These are phyloP conservation scores for Sideroxylon spinosum DNA, from an alignment of 179 eudicot genomes.

Conservation along the genomic window DNA sequence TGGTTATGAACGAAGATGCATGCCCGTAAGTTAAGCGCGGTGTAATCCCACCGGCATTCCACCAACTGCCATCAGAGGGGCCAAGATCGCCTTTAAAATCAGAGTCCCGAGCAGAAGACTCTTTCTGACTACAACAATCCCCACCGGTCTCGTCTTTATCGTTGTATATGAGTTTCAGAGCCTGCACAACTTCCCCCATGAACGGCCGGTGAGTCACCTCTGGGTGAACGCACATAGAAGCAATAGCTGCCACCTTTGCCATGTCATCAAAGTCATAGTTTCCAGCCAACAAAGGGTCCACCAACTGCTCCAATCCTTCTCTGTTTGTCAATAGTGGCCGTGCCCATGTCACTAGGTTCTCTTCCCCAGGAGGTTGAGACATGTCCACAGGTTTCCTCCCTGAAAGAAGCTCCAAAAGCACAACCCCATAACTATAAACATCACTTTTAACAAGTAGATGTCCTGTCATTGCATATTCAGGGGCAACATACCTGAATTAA, in stretches of 20 bases:
- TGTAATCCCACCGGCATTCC: conserved; percentile 63
- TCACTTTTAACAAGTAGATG: conserved; percentile 95
- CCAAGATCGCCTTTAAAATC: conserved; percentile 63
- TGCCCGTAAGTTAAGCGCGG: conserved; percentile 63
- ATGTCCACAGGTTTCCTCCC: conserved; percentile 92
- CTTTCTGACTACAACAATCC: conserved; percentile 64
- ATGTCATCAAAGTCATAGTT: conserved; percentile 71
- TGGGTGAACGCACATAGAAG: conserved; percentile 92
- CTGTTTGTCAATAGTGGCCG: conserved; percentile 69
- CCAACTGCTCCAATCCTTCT: conserved; percentile 76
- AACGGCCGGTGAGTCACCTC: conserved; percentile 94
- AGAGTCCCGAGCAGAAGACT: conserved; percentile 69
- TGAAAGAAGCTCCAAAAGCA: conserved; percentile 80
- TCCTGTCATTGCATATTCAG: conserved; percentile 99
- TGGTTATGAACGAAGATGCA: conserved; percentile 71
- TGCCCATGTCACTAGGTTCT: conserved; percentile 96
- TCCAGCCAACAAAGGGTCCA: conserved; percentile 66
- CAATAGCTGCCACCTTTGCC: conserved; percentile 90
- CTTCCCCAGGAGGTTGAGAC: conserved; percentile 92
- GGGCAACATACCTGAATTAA: conserved; percentile 83
- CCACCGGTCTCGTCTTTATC: conserved; percentile 65
- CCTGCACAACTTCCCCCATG: conserved; percentile 99
- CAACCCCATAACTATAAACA: conserved; percentile 96
- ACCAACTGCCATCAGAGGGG: conserved; percentile 85
- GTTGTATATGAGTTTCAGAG: conserved; percentile 77